Percentiles rank a stretch among this genome's conserved stretches.
phyloP scores from a whole-genome alignment of 2,329 filamentous ascomycete species.

The Reticulascus tulasneorum region DNA sequence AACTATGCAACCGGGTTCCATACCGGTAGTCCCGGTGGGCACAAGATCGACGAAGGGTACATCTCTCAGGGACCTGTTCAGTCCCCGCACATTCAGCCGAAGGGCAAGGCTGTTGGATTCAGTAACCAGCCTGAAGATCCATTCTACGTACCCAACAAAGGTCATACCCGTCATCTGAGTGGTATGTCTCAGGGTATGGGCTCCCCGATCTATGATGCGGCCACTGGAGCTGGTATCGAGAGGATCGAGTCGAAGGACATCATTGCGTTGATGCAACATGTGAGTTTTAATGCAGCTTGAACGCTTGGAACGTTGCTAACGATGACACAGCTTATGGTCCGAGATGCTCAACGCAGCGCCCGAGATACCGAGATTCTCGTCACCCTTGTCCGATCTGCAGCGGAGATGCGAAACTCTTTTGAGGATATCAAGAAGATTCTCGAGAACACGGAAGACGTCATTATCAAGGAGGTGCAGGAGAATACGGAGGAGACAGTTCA shows the following conservation, averaged over 20 bases:
- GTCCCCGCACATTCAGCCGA: conserved; percentile 47
- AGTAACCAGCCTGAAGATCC: conserved; percentile 54
- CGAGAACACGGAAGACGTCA: conserved; percentile 81
- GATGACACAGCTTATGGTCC: conserved; percentile 69
- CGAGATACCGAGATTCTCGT: conserved; percentile 95
- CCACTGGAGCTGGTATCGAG: conserved; percentile 83
- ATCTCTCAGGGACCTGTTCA: conserved; percentile 68
- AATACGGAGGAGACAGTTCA: conserved; percentile 84
- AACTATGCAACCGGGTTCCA: conserved; percentile 43
- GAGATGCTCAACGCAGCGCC: conserved; percentile 93
- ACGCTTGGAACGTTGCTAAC: no score
- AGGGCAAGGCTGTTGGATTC: conserved; percentile 49
- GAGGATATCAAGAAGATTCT: conserved; percentile 93
- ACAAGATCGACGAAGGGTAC: conserved; percentile 82
- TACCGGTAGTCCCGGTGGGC: conserved; percentile 53
- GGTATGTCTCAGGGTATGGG: conserved; percentile 89
- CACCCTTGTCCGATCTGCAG: conserved; percentile 85
- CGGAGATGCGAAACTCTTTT: conserved; percentile 96
- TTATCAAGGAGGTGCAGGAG: conserved; percentile 82
- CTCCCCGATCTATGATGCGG: conserved; percentile 85
- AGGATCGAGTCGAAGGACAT: conserved; percentile 95
- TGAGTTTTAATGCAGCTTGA: conserved; percentile 41
- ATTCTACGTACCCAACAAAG: conserved; percentile 54
- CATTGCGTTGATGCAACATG: conserved; percentile 94
- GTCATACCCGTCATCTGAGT: conserved; percentile 67